Conservation (phyloP, 345 rosid genomes). For the Hibiscus mutabilis region DNA sequence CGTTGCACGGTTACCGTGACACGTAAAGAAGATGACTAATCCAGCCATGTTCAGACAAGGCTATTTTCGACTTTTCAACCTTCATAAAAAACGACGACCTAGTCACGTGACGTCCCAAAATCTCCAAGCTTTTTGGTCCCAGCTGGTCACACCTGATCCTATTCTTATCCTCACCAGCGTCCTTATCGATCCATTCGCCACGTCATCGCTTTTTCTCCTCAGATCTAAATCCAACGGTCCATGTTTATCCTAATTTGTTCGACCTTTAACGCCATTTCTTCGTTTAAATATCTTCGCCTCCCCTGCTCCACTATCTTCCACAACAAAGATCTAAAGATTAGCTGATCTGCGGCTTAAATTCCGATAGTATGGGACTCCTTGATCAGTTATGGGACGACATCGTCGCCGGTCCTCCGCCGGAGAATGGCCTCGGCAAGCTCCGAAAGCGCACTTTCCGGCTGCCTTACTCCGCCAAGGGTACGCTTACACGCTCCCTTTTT, state of each 20-base stretch:
- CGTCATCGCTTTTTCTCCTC: background rate
- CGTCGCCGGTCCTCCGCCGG: conserved; percentile 92
- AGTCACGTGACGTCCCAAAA: conserved; percentile 26
- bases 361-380: background rate
- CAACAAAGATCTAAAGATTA: background rate
- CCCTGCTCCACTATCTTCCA: rapidly evolving
- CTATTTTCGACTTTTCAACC: conserved; percentile 7
- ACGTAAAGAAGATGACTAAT: too few relatives aligned
- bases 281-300: conserved; percentile 20
- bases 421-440: conserved; percentile 90
- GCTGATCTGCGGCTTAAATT: background rate
- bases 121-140: conserved; percentile 33
- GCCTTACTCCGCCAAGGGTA: conserved; percentile 83
- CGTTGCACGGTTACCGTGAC: too few relatives aligned
- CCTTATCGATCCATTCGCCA: too few relatives aligned
- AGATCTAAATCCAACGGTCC: conserved; percentile 31
- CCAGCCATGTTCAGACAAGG: background rate
- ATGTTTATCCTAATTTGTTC: conserved; percentile 13
- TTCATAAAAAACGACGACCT: conserved; percentile 1
- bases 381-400: conserved; percentile 69
- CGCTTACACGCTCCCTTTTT: conserved; percentile 19
- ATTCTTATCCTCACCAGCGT: conserved; percentile 25
- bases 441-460: conserved; percentile 61
- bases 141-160: conserved; percentile 23
- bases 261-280: conserved; percentile 15